Evolutionary conservation across 768 basidiomycete genomes (phyloP), one percentile per base, ranked within the genome.

Genomic region (Russula virescens): DNA sequence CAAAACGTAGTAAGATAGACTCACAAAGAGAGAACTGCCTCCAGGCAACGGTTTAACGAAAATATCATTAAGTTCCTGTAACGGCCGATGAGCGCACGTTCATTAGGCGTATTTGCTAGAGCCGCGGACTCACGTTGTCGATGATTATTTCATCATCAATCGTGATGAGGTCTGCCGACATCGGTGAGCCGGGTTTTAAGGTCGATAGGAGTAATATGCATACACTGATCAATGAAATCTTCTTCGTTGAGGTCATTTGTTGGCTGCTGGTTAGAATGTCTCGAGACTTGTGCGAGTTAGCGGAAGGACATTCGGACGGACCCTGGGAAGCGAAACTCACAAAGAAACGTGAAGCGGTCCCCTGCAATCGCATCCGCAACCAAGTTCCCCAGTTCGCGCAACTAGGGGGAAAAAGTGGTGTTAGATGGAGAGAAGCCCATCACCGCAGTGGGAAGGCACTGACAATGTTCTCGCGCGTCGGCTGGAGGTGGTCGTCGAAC

Each of bases 331-430:
- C 38, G 10, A 38, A 16, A 63, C 70, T 25, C 48, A 73, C 72
- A 73, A 45, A 71, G 61, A 53, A 72, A 72, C 45, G 61, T 65
- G 43, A 70, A 66, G 14, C 56, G 62, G 45, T 73, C 72, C 8
- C 69, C 71, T 14, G 65, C 31, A 34, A 60, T 55, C 21, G 64
- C 71, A 50, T 68, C 64, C 25, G 43, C 21, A 14, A 70, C 65
- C 16, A 69, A 61, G n/a, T 21, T 34, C 43, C 59, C 43, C 28
- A 70, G 60, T 43, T 68, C 63, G 34, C 63, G 57, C 38, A 64
- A 31, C 63, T 64, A 50, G 42, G 28, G 18, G 42, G 3, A n/a
- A n/a, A n/a, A 16, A 43, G 13, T 8, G 1, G 42, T 8, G 3
- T 43, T 3, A 43, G 18, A 38, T 2, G 38, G 38, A 38, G 13